A percentile compares a stretch with the other conserved stretches of the same genome.
These are phyloP conservation scores for Gnaphalium uliginosum DNA, from an alignment of 129 eudicot species.

Conservation along the genomic window DNA sequence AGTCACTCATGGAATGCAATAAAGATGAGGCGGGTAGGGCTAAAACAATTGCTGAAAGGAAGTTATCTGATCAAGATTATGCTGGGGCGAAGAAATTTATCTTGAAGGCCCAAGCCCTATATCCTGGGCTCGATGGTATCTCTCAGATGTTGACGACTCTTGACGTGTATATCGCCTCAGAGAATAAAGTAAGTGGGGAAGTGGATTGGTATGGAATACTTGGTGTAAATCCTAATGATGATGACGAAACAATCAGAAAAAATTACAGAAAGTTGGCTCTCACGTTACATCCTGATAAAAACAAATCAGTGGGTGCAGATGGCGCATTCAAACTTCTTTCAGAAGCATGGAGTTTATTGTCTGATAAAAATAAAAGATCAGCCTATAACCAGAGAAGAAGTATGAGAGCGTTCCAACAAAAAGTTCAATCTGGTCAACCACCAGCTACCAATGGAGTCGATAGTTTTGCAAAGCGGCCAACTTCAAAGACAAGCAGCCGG, in stretches of 20 bases:
- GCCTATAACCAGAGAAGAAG: slow-evolving; percentile 63
- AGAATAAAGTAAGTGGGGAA: slow-evolving; percentile 65
- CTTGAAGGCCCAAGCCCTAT: slow-evolving; percentile 64
- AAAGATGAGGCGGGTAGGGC: slow-evolving; percentile 88
- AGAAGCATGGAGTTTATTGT: slow-evolving; percentile 76
- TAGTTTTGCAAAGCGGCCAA: slow-evolving; percentile 34
- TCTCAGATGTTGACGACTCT: slow-evolving; percentile 59
- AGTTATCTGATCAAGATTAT: slow-evolving; percentile 57
- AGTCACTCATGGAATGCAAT: slow-evolving; percentile 78
- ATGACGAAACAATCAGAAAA: slow-evolving; percentile 63
- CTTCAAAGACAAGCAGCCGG: slow-evolving; percentile 40
- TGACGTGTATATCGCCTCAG: slow-evolving; percentile 68
- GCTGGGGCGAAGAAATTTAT: slow-evolving; percentile 73
- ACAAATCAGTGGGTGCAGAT: slow-evolving; percentile 68
- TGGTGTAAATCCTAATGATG: slow-evolving; percentile 56
- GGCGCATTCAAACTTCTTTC: slow-evolving; percentile 42
- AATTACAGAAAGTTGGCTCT: slow-evolving; percentile 71
- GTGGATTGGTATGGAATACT: slow-evolving; percentile 77
- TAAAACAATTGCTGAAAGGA: slow-evolving; percentile 71
- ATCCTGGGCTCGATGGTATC: slow-evolving; percentile 72
- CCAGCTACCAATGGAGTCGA: slow-evolving; percentile 51
- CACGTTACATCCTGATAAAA: slow-evolving; percentile 85
- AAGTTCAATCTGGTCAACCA: slow-evolving; percentile 44
- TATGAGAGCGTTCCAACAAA: slow-evolving; percentile 41
- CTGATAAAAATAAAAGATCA: slow-evolving; percentile 63